Percentiles rank a stretch among this genome's conserved stretches.
These are phyloP conservation scores for Chromosphaera perkinsii DNA, from an alignment of 208 protist species.

Conservation along the genomic window DNA sequence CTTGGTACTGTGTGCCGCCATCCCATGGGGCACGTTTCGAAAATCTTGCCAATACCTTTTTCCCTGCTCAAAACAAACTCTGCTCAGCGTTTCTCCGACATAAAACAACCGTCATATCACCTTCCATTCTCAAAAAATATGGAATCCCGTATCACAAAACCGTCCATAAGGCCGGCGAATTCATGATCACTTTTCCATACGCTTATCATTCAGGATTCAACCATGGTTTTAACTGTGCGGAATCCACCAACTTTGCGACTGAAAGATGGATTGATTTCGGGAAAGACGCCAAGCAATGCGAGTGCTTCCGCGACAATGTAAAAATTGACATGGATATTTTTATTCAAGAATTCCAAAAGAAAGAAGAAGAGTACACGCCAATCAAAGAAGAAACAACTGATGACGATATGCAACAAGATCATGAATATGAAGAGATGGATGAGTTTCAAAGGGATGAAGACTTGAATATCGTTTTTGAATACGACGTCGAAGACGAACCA, in stretches of 20 bases:
- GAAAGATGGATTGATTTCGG: conserved; percentile 23
- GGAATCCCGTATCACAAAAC: conserved; percentile 9
- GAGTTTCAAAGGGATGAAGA: no score
- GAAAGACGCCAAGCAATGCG: conserved; percentile 15
- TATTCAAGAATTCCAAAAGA: conserved; percentile 9
- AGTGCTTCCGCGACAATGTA: conserved; percentile 24
- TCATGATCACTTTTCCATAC: conserved; percentile 42
- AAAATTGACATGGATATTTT: conserved; percentile 32
- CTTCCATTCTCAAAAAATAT: conserved; percentile 13
- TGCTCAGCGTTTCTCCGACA: conserved; percentile 39
- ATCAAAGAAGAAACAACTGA: no score
- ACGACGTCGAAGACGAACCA: no score
- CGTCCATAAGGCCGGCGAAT: conserved; percentile 28
- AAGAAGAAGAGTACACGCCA: no score
- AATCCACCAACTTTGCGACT: conserved; percentile 38
- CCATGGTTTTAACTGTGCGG: conserved; percentile 37
- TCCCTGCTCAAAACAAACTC: not conserved
- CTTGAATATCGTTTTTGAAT: no score
- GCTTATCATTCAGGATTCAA: conserved; percentile 41
- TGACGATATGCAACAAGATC: no score
- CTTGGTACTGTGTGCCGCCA: conserved; percentile 34
- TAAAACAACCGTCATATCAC: conserved; percentile 28
- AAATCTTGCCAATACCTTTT: conserved; percentile 5
- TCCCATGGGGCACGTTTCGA: not conserved
- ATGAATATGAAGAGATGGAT: no score